Evolutionary conservation across 2,329 filamentous ascomycete species (phyloP).

Genomic region (Aspergillus fischeri): DNA sequence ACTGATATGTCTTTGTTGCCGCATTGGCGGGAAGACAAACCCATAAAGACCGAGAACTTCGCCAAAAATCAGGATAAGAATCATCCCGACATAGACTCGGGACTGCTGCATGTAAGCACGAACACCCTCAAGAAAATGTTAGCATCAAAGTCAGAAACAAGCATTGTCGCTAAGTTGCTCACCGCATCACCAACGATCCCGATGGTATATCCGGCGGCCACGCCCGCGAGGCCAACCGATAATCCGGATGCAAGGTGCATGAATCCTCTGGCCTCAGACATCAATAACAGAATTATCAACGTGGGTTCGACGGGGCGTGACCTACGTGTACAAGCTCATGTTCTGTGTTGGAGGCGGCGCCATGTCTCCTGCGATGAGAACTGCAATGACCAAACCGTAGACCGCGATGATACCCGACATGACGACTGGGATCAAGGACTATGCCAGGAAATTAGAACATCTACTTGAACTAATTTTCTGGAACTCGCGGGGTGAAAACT

Average conservation of each 20-base stretch:
- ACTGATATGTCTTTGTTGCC: not conserved
- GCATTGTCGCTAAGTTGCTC: slow-evolving; percentile 21
- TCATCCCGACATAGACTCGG: slow-evolving; percentile 96
- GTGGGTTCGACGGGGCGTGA: slow-evolving; percentile 14
- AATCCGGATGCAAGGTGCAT: slow-evolving; percentile 90
- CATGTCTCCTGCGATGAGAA: slow-evolving; percentile 90
- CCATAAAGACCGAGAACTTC: slow-evolving; percentile 96
- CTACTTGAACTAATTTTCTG: not conserved
- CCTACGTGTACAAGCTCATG: slow-evolving; percentile 82
- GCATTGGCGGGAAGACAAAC: slow-evolving; percentile 49
- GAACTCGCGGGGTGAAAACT: not conserved
- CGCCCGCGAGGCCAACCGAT: slow-evolving; percentile 84
- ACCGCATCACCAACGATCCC: slow-evolving; percentile 90
- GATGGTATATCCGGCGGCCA: slow-evolving; percentile 94
- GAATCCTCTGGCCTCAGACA: slow-evolving; percentile 60
- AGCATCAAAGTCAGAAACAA: slow-evolving; percentile 12
- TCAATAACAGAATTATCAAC: slow-evolving; percentile 14
- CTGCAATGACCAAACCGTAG: slow-evolving; percentile 93
- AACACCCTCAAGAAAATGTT: slow-evolving; percentile 56
- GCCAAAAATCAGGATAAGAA: slow-evolving; percentile 95
- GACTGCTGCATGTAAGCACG: slow-evolving; percentile 95
- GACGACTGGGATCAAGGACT: slow-evolving; percentile 56
- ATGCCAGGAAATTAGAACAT: slow-evolving; percentile 17
- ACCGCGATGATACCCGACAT: slow-evolving; percentile 99
- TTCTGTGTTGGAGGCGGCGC: slow-evolving; percentile 61